Base-by-base conservation (phyloP, 176 grass and related monocot species). In the Poa pratensis region DNA sequence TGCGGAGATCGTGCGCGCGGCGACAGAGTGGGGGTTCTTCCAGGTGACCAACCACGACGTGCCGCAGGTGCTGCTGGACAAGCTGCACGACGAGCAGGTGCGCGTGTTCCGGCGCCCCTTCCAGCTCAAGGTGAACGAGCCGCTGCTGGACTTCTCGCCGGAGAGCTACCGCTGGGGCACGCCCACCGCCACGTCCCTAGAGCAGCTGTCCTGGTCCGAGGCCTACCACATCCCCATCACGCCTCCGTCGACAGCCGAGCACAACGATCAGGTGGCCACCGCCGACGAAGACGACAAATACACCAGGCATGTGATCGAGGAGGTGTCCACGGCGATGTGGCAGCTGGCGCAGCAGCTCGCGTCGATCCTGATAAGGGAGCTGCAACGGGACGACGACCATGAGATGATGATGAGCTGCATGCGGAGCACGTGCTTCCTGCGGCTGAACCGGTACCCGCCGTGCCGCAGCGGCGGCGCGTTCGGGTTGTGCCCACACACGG, bases 141-240 rank as follows among this genome's bases (percentile, higher is more conserved):
- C 49, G 83, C 75, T 94, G 27, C 59, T 79, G 5, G 89, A 83
- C 67, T 87, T 92, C 86, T 75, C 90, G 48, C 73, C 73, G 2
- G 92, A 97, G 48, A 94, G 85, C 79, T 97, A 94, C 52, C 83
- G 90, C 7, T 97, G 92, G 94, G 94, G 94, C 35, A 92, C 86
- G 16, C 94, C 92, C 3, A 86, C 82, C 4, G 90, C 88, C 0
- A 92, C 78, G 6, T 81, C 59, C 4, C 74, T 94, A 1, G 70
- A 91, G 12, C 92, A 97, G n/a, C 79, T 97, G 1, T 97, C 88
- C 1, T 97, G 95, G 95, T 97, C 95, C 1, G 95, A 97, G 84
- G 95, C 95, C 2, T 97, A 91, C 90, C 95, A 97, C 75, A 89
- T 97, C 62, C 27, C 62, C 62, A 65, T 65, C 5, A 34, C 27